phyloP scores from a whole-genome alignment of 2,329 filamentous ascomycete species.

The Delphinella strobiligena region DNA sequence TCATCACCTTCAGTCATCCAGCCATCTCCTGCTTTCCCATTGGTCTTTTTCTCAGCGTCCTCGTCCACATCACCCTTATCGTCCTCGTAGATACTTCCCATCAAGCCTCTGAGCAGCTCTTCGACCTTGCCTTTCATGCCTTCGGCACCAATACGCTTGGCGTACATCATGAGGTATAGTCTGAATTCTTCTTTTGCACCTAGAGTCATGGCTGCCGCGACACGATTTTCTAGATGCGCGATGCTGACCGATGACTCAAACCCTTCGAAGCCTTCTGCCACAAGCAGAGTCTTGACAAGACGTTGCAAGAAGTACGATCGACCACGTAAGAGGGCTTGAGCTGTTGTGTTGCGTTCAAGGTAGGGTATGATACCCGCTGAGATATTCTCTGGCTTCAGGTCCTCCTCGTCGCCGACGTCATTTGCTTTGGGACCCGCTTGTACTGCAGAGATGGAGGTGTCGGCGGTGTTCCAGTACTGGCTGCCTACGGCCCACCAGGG shows the following conservation, averaged over 20 bases:
- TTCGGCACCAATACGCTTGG: conserved; percentile 86
- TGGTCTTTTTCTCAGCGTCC: conserved; percentile 1
- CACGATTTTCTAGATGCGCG: conserved; percentile 86
- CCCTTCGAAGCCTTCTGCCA: conserved; percentile 79
- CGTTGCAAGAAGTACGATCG: conserved; percentile 84
- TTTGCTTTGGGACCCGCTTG: conserved; percentile 38
- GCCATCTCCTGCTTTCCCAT: conserved; percentile 27
- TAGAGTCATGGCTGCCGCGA: conserved; percentile 76
- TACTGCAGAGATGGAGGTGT: conserved; percentile 73
- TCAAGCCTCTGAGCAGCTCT: conserved; percentile 70
- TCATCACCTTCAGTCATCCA: conserved; percentile 58
- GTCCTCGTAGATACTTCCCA: conserved; percentile 58
- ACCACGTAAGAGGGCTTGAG: conserved; percentile 81
- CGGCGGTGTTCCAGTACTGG: conserved; percentile 98
- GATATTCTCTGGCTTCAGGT: conserved; percentile 46
- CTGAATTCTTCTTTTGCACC: conserved; percentile 86
- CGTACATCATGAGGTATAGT: conserved; percentile 95
- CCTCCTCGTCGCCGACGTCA: conserved; percentile 28
- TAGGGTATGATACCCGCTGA: conserved; percentile 89
- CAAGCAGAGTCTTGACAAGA: conserved; percentile 78
- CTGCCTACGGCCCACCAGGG: conserved; percentile 96
- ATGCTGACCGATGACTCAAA: conserved; percentile 88
- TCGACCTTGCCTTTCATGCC: conserved; percentile 80
- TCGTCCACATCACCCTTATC: conserved; percentile 19
- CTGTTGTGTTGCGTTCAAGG: conserved; percentile 88